Evolutionary conservation across 345 rosid species (phyloP).

Genomic region (Melaleuca quinquenervia): DNA sequence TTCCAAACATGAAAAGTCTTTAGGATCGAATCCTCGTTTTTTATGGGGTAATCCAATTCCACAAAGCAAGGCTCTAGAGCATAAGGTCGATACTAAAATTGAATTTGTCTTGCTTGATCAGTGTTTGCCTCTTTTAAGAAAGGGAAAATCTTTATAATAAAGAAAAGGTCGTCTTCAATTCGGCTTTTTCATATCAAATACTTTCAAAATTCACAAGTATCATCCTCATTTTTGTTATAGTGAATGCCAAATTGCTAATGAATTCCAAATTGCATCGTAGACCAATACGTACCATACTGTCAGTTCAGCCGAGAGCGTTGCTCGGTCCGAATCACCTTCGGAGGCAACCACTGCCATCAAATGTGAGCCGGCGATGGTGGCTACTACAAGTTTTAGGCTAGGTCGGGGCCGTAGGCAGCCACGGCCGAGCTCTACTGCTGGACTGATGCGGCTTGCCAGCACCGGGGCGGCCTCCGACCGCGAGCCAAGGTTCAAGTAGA

Average conservation of each 20-base stretch:
- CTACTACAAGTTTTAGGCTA: background rate
- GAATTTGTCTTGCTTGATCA: background rate
- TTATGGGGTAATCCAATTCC: background rate
- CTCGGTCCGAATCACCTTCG: background rate
- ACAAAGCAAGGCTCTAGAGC: background rate
- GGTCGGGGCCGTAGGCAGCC: background rate
- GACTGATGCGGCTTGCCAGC: background rate
- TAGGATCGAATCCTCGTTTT: background rate
- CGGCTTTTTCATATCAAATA: background rate
- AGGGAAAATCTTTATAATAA: background rate
- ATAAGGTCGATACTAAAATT: background rate
- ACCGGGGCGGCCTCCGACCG: background rate
- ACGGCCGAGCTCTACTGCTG: background rate
- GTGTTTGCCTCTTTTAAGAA: background rate
- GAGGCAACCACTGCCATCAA: background rate
- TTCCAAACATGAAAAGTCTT: background rate
- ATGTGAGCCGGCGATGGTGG: background rate
- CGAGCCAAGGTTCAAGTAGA: background rate
- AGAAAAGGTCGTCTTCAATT: background rate
- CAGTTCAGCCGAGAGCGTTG: background rate
- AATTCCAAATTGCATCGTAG: background rate
- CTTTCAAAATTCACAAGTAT: background rate
- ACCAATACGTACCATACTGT: no score
- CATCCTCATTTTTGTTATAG: background rate
- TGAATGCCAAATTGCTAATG: no score